These are phyloP conservation scores for Apiospora hydei DNA, from an alignment of 2,329 filamentous ascomycete genomes.

Conservation along the genomic window DNA sequence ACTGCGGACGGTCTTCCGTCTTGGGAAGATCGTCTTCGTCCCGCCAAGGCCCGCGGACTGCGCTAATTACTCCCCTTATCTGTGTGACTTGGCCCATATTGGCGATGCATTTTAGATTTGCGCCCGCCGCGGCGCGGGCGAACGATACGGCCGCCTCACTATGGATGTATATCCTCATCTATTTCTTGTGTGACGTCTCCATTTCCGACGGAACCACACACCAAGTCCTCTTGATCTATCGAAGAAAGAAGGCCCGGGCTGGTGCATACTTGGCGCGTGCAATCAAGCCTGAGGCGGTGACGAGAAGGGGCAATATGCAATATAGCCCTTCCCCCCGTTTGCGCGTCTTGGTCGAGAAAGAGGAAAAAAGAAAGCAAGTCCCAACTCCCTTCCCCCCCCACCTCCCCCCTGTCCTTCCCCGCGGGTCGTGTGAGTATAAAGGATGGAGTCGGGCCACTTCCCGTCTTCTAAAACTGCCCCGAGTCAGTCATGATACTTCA, in stretches of 20 bases:
- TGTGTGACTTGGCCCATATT: not conserved
- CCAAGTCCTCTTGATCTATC: too few species aligned
- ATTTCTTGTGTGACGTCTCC: not conserved
- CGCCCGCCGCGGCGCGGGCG: not conserved
- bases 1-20: not conserved
- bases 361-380: not conserved
- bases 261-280: not conserved
- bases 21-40: not conserved
- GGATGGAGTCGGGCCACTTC: not conserved
- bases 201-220: not conserved
- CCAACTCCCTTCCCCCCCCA: not conserved
- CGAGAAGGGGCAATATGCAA: slow-evolving; percentile 7
- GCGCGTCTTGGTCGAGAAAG: not conserved
- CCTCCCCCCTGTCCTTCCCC: not conserved
- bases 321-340: not conserved
- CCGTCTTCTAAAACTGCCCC: not conserved
- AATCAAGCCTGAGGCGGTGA: slow-evolving; percentile 1
- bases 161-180: not conserved
- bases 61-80: not conserved
- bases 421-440: slow-evolving; percentile 2
- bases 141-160: not conserved
- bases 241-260: not conserved
- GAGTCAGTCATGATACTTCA: slow-evolving; percentile 20
- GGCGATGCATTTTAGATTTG: not conserved
- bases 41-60: not conserved